These are phyloP conservation scores for Brassica juncea DNA, from an alignment of 345 rosid species.

Conservation along the genomic window DNA sequence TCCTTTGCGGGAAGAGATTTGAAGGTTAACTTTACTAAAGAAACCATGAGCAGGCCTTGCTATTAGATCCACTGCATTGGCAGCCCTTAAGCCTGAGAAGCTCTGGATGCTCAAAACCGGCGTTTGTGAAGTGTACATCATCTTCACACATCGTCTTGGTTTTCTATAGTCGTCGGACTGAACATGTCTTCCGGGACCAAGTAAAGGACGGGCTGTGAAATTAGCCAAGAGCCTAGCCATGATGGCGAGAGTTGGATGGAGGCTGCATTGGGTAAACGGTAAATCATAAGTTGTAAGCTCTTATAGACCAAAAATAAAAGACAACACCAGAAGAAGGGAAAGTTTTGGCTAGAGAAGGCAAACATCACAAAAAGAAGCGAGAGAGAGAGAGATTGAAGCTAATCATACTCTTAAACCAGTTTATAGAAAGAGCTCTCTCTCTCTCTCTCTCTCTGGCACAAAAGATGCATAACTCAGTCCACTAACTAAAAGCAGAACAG, in stretches of 20 bases:
- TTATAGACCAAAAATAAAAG: neutral
- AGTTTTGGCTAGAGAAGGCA: neutral
- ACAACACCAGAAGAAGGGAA: neutral
- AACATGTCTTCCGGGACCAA: constrained; percentile 27
- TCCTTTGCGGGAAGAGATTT: constrained; percentile 46
- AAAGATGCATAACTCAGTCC: neutral
- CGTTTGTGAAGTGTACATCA: constrained; percentile 33
- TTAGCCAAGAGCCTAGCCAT: constrained; percentile 76
- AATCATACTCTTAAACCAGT: neutral
- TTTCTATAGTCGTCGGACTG: neutral
- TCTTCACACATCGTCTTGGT: neutral
- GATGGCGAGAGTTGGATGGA: constrained; percentile 3
- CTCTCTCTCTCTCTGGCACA: neutral
- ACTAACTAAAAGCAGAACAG: neutral
- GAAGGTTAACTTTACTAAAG: constrained; percentile 44
- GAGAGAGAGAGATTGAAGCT: neutral
- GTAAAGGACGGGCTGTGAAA: constrained; percentile 50
- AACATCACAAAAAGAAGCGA: neutral
- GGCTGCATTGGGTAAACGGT: constrained; percentile 46
- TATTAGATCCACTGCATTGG: constrained; percentile 49
- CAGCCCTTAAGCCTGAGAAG: constrained; percentile 57
- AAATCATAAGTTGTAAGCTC: neutral
- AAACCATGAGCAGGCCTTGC: constrained; percentile 48
- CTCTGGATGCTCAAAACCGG: constrained; percentile 50
- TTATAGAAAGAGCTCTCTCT: neutral